Conservation (phyloP, 768 basidiomycete genomes). For the Hebeloma cylindrosporum region DNA sequence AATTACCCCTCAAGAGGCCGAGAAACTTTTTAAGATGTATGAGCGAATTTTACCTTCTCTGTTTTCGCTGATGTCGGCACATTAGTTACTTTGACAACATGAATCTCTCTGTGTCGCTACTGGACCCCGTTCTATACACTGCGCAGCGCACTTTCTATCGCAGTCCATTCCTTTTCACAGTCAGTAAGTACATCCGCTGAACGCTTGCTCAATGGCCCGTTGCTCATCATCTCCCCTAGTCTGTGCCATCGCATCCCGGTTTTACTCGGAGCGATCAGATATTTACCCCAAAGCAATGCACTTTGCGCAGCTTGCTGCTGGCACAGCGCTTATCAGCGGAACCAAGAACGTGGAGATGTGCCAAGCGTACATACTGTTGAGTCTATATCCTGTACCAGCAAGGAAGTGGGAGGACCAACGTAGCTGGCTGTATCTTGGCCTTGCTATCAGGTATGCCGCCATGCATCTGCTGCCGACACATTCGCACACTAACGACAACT, state of each 20-base stretch:
- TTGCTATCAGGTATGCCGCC: constrained; percentile 71
- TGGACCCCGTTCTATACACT: constrained; percentile 84
- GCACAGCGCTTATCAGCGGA: constrained; percentile 72
- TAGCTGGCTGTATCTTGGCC: constrained; percentile 85
- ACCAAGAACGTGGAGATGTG: constrained; percentile 83
- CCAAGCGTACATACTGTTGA: constrained; percentile 78
- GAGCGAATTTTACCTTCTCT: constrained; percentile 15
- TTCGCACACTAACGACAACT: constrained; percentile 11
- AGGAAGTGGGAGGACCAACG: constrained; percentile 88
- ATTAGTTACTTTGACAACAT: constrained; percentile 73
- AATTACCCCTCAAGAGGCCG: constrained; percentile 64
- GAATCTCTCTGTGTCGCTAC: constrained; percentile 74
- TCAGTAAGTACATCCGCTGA: constrained; percentile 54
- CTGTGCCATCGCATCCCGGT: constrained; percentile 85
- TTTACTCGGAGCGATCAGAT: constrained; percentile 66
- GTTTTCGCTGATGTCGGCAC: constrained; percentile 11
- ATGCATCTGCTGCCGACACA: constrained; percentile 5
- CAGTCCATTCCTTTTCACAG: constrained; percentile 90
- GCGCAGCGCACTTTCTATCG: constrained; percentile 78
- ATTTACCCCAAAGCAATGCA: constrained; percentile 73
- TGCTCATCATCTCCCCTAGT: constrained; percentile 41
- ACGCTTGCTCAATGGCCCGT: not conserved
- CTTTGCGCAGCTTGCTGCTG: constrained; percentile 74
- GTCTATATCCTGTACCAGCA: constrained; percentile 74
- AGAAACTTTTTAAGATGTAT: constrained; percentile 72